These are phyloP conservation scores for Cladobotryum protrusum DNA, from an alignment of 2,329 filamentous ascomycete species.

Conservation along the genomic window DNA sequence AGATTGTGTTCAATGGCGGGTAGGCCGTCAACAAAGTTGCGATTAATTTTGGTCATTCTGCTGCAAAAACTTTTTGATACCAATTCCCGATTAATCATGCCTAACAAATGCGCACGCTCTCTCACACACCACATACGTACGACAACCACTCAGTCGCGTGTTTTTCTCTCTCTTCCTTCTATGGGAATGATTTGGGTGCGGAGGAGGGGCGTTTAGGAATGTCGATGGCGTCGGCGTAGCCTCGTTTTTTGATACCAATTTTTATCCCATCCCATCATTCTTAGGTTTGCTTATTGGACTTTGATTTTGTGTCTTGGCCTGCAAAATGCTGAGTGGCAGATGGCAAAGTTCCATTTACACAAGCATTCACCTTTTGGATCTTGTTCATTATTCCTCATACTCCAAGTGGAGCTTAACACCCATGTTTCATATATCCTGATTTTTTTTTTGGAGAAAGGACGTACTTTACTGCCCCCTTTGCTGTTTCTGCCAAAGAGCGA, in stretches of 20 bases:
- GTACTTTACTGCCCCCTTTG: too few species aligned
- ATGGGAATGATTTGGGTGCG: not conserved
- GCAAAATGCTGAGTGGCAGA: too few species aligned
- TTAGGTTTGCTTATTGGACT: not conserved
- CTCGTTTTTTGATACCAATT: not conserved
- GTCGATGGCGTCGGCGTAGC: not conserved
- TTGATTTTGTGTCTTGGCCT: not conserved
- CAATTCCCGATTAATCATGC: not conserved
- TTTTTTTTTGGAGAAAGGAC: too few species aligned
- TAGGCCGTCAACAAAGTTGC: too few species aligned
- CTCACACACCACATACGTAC: not conserved
- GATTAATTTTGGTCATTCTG: not conserved
- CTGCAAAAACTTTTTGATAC: not conserved
- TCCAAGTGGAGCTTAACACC: too few species aligned
- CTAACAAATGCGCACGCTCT: not conserved
- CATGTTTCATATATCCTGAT: too few species aligned
- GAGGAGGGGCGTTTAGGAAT: not conserved
- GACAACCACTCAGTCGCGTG: not conserved
- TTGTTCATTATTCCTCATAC: constrained; percentile 4
- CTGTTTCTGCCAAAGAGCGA: too few species aligned
- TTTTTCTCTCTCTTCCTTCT: not conserved
- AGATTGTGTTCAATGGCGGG: too few species aligned
- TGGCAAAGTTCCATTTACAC: too few species aligned
- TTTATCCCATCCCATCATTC: not conserved
- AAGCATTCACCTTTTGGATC: not conserved